Evolutionary conservation across 257 asterid species (phyloP).

Genomic region (Rehmannia glutinosa): DNA sequence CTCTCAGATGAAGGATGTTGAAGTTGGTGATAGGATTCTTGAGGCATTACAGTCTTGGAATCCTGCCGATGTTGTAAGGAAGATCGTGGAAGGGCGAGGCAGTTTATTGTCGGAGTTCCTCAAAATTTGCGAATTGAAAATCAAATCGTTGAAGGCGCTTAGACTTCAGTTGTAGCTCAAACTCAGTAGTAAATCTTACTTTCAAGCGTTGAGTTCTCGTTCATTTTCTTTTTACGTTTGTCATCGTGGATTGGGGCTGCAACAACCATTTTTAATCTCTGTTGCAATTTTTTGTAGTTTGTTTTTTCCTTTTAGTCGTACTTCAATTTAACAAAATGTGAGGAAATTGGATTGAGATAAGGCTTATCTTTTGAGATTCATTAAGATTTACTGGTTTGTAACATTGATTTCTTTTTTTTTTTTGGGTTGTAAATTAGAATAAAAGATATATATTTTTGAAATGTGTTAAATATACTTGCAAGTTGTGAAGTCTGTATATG

Average conservation of each 20-base stretch:
- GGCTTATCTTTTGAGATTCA: conserved; percentile 5
- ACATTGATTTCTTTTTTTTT: conserved; percentile 13
- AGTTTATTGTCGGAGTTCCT: conserved; percentile 44
- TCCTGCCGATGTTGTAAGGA: conserved; percentile 52
- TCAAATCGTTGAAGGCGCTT: conserved; percentile 48
- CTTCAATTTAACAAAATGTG: conserved; percentile 18
- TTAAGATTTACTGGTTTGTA: conserved; percentile 23
- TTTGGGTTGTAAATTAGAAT: conserved; percentile 25
- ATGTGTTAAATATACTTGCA: too few relatives aligned
- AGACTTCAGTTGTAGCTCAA: conserved; percentile 43
- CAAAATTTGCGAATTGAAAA: conserved; percentile 56
- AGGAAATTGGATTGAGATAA: conserved; percentile 8
- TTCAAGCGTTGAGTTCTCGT: conserved; percentile 9
- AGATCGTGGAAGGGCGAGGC: conserved; percentile 48
- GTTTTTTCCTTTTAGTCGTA: conserved; percentile 9
- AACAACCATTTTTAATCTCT: background rate
- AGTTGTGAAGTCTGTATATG: too few relatives aligned
- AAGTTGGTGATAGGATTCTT: conserved; percentile 53
- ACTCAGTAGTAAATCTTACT: too few relatives aligned
- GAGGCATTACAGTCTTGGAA: conserved; percentile 65
- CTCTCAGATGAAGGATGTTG: conserved; percentile 36
- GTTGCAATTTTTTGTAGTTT: conserved; percentile 20
- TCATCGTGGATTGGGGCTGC: conserved; percentile 9
- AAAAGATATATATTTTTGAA: background rate
- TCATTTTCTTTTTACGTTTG: background rate